Base-by-base conservation (phyloP, 495 filamentous ascomycete species). In the Peziza echinospora region DNA sequence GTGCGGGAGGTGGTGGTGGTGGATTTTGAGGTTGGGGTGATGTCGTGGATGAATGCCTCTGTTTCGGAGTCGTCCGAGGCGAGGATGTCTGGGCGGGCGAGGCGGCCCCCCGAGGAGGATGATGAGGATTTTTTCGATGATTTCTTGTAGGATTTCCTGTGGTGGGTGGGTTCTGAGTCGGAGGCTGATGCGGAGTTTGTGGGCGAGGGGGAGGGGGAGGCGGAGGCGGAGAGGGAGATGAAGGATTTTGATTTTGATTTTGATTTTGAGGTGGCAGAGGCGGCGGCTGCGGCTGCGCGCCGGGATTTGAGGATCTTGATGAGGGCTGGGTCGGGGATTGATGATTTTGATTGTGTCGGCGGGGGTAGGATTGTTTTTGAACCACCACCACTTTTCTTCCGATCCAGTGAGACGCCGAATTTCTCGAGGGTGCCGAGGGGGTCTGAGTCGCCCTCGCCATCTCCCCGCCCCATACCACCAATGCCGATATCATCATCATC, bases 261-360 rank as follows among this genome's bases (percentile, higher is more conserved):
- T n/a, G 26, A 34, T 7, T 7, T n/a, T 7, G 26, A 8, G 26
- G 26, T 34, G 26, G 26, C n/a, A n/a, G n/a, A 7, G 8, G 8
- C 19, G 30, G 30, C 6, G 3, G 30, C 30, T 37, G 13, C 30
- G 4, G 30, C 68, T 24, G 80, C 78, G 23, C 91, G 73, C 8
- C 91, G 75, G 30, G 77, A 80, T 64, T 96, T 97, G 66, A 89
- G 89, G 60, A 92, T 85, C 42, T 72, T 71, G 34, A 96, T 93
- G 54, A 94, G 81, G n/a, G 80, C 73, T 56, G 84, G 79, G 21
- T 77, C 84, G 3, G 86, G 80, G 45, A 96, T 85, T 1, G 63
- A 57, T 17, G 3, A n/a, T n/a, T n/a, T n/a, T n/a, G n/a, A n/a
- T n/a, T n/a, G n/a, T n/a, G n/a, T n/a, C n/a, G n/a, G n/a, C n/a